Conservation (phyloP, 2,329 filamentous ascomycete species). For the Ambrosiella cleistominuta region DNA sequence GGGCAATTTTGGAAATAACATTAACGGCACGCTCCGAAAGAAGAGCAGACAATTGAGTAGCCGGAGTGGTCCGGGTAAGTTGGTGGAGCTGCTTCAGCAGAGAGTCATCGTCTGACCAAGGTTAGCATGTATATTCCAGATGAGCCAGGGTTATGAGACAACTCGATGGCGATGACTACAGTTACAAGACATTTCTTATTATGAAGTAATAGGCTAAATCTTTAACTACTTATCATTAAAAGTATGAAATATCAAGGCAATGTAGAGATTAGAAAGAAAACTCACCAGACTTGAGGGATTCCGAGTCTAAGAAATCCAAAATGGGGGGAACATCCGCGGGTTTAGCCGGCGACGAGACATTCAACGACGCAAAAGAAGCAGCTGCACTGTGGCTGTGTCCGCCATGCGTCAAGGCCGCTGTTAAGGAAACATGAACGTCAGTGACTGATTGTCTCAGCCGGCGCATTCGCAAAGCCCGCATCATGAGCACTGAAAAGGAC, state of each 20-base stretch:
- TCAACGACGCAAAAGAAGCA: not conserved
- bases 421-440: constrained; percentile 11
- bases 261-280: not conserved
- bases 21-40: constrained; percentile 8
- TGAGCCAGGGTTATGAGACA: too few species aligned
- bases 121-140: not conserved
- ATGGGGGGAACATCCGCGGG: constrained; percentile 9
- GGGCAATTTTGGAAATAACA: constrained; percentile 8
- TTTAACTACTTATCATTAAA: too few species aligned
- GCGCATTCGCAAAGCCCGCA: constrained; percentile 9
- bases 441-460: constrained; percentile 6
- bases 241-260: too few species aligned
- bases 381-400: not conserved
- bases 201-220: not conserved
- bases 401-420: constrained; percentile 2
- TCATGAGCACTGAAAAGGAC: constrained; percentile 3
- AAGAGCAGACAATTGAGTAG: constrained; percentile 3
- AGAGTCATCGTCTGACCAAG: constrained; percentile 4
- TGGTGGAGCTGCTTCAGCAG: constrained; percentile 10
- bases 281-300: constrained; percentile 9
- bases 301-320: constrained; percentile 3
- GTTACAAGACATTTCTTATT: not conserved
- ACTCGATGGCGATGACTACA: too few species aligned
- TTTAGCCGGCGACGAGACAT: constrained; percentile 2
- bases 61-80: constrained; percentile 9